These are phyloP conservation scores for Malania oleifera DNA, from an alignment of 164 flowering plant genomes.

Conservation along the genomic window DNA sequence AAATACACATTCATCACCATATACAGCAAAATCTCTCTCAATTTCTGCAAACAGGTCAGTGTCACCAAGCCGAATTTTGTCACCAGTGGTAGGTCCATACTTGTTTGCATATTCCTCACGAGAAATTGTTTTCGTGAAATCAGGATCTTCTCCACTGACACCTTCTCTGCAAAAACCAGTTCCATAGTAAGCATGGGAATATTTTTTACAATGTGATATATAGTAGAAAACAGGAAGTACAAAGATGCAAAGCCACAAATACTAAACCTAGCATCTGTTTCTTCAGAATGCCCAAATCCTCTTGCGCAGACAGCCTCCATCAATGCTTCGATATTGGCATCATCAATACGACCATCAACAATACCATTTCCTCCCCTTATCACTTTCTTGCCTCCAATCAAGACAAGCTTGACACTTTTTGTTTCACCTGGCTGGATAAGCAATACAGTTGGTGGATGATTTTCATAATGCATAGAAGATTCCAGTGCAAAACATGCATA, in stretches of 20 bases:
- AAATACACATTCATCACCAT: conserved; percentile 97
- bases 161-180: conserved; percentile 62
- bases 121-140: conserved; percentile 40
- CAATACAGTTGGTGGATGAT: conserved; percentile 2
- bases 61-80: conserved; percentile 94
- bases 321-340: conserved; percentile 24
- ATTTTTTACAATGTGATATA: no score
- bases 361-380: conserved; percentile 86
- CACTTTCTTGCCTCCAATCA: conserved; percentile 65
- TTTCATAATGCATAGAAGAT: background rate
- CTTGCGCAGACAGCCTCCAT: conserved; percentile 42
- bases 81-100: conserved; percentile 94
- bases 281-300: conserved; percentile 44
- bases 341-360: conserved; percentile 63
- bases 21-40: conserved; percentile 72
- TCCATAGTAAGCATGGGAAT: conserved; percentile 12
- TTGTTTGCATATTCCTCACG: conserved; percentile 76
- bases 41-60: conserved; percentile 80
- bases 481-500: no score
- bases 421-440: conserved; percentile 79
- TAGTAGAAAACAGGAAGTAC: conserved; percentile 8
- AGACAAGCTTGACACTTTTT: conserved; percentile 66
- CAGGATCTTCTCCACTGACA: conserved; percentile 39
- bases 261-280: conserved; percentile 53
- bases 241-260: conserved; percentile 4